A percentile compares a stretch with the other conserved stretches of the same genome.
Evolutionary conservation across 129 eudicot genomes (phyloP).

Genomic region (Silybum marianum): DNA sequence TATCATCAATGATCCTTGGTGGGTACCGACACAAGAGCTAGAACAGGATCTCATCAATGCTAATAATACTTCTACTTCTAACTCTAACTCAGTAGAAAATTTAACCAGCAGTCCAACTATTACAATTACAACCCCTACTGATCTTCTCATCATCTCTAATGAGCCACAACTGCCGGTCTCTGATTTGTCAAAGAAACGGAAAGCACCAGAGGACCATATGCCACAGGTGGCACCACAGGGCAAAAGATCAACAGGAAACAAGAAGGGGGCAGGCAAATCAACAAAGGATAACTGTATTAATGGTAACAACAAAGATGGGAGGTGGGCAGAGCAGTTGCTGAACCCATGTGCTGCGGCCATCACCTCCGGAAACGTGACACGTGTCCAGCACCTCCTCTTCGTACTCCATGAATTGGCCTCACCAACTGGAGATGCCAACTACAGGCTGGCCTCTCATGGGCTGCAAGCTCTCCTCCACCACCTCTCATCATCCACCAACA

Average conservation of each 20-base stretch:
- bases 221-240: constrained; percentile 21
- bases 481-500: constrained; percentile 47
- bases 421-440: constrained; percentile 75
- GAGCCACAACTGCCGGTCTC: constrained; percentile 32
- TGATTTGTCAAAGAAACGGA: constrained; percentile 62
- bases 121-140: constrained; percentile 37
- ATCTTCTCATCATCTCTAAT: constrained; percentile 23
- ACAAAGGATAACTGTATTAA: constrained; percentile 33
- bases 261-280: constrained; percentile 45
- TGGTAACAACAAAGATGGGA: constrained; percentile 53
- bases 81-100: constrained; percentile 40
- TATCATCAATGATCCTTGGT: constrained; percentile 55
- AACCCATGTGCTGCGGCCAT: constrained; percentile 87
- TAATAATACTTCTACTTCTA: constrained; percentile 20
- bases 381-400: constrained; percentile 74
- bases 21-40: constrained; percentile 36
- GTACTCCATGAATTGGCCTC: constrained; percentile 79
- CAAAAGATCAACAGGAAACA: constrained; percentile 48
- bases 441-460: constrained; percentile 73
- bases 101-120: constrained; percentile 36
- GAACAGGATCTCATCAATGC: constrained; percentile 44
- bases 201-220: constrained; percentile 30
- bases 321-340: constrained; percentile 92
- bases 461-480: constrained; percentile 66
- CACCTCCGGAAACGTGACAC: constrained; percentile 49